phyloP scores from a whole-genome alignment of 2,329 filamentous ascomycete species.

The Apiospora arundinis region DNA sequence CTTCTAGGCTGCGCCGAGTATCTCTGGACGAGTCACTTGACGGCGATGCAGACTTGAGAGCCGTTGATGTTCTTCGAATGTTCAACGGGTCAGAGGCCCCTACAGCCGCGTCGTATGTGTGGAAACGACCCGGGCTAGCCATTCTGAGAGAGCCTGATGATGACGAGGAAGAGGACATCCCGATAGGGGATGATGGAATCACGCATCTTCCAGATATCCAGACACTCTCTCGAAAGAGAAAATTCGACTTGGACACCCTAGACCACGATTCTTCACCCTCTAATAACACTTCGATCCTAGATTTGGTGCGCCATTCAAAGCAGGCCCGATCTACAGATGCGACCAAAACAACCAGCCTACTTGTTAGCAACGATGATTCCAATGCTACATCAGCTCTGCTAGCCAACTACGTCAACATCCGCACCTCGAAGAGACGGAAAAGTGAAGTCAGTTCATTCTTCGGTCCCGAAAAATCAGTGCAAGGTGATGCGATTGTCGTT shows the following conservation, averaged over 20 bases:
- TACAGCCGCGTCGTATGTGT: constrained; percentile 36
- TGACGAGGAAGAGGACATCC: constrained; percentile 29
- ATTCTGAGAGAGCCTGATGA: constrained; percentile 37
- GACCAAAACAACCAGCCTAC: constrained; percentile 25
- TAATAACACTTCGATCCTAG: neutral
- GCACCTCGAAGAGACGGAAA: constrained; percentile 36
- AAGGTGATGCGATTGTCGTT: neutral
- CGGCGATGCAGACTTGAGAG: constrained; percentile 19
- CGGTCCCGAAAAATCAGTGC: neutral
- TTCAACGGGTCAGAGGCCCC: constrained; percentile 24
- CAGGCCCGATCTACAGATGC: constrained; percentile 26
- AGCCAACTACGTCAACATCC: constrained; percentile 37
- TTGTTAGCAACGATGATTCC: constrained; percentile 32
- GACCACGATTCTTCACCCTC: constrained; percentile 1
- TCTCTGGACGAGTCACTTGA: constrained; percentile 33
- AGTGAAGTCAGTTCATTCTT: constrained; percentile 37
- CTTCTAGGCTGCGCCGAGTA: constrained; percentile 27
- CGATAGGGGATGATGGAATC: neutral
- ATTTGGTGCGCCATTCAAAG: constrained; percentile 22
- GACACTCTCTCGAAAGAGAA: constrained; percentile 35
- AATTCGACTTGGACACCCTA: constrained; percentile 25
- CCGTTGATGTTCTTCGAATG: constrained; percentile 21
- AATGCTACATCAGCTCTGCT: constrained; percentile 35
- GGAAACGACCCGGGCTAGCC: constrained; percentile 38
- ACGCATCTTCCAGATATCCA: constrained; percentile 24